Conservation (phyloP, 108 stramenopile genomes). For the Skeletonema grethae region DNA sequence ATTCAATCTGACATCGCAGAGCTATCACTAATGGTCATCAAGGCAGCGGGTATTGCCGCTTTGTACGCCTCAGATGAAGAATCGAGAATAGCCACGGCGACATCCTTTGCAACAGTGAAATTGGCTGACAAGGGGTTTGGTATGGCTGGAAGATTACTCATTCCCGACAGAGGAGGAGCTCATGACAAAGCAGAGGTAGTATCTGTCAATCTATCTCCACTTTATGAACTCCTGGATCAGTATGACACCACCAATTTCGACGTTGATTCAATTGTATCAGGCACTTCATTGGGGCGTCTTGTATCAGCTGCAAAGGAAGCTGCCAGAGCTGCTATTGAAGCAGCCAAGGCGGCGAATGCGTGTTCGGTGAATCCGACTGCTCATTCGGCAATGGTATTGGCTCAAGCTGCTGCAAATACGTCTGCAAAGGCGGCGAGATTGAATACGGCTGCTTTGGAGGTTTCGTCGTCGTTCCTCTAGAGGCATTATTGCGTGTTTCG, state of each 20-base stretch:
- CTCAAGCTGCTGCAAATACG: not conserved
- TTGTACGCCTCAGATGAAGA: not conserved
- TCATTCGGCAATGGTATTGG: not conserved
- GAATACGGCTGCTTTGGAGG: constrained; percentile 5
- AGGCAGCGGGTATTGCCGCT: not conserved
- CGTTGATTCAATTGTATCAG: not conserved
- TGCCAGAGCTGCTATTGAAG: not conserved
- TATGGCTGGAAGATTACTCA: not conserved
- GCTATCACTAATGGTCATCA: not conserved
- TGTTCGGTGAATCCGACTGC: not conserved
- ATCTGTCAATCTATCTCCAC: not conserved
- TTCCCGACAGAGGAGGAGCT: not conserved
- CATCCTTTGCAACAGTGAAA: not conserved
- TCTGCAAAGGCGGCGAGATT: constrained; percentile 2
- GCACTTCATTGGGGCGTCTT: not conserved
- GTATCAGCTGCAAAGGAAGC: not conserved
- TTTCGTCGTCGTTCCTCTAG: not conserved
- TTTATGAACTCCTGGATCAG: not conserved
- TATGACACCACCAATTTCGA: not conserved
- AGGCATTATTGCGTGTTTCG: not conserved
- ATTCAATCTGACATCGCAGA: not conserved
- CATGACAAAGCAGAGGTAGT: not conserved
- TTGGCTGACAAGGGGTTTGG: not conserved
- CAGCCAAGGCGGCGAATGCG: not conserved
- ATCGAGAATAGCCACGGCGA: not conserved